These are phyloP conservation scores for Populus hybrid DNA, from an alignment of 441 rosid genomes.

Conservation along the genomic window DNA sequence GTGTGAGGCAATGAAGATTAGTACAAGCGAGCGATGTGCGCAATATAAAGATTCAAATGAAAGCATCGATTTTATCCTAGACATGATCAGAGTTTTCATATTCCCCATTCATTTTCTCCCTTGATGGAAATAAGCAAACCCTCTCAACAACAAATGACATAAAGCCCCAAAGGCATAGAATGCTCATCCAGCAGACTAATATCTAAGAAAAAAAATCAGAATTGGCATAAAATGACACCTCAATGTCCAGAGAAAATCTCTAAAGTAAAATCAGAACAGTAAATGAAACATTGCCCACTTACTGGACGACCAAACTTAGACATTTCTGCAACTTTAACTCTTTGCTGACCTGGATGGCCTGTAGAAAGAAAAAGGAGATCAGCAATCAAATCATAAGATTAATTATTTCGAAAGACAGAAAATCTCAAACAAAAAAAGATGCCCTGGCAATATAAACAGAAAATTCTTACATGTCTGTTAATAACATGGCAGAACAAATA, in stretches of 20 bases:
- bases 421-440: background rate
- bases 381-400: background rate
- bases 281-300: conserved; percentile 26
- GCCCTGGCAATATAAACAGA: background rate
- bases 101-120: background rate
- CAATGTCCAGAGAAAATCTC: background rate
- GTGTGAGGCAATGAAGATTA: background rate
- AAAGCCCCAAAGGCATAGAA: background rate
- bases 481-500: background rate
- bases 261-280: background rate
- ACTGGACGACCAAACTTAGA: conserved; percentile 84
- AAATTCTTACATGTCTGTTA: background rate
- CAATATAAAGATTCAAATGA: background rate
- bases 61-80: background rate
- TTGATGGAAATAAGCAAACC: background rate
- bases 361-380: conserved; percentile 9
- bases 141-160: background rate
- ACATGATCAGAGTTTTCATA: background rate
- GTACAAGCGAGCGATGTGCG: background rate
- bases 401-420: background rate
- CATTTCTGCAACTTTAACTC: conserved; percentile 64
- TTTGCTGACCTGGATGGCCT: conserved; percentile 78
- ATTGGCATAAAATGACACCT: background rate
- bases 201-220: background rate
- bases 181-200: background rate